These are phyloP conservation scores for Dipteronia sinensis DNA, from an alignment of 345 rosid genomes.

Conservation along the genomic window DNA sequence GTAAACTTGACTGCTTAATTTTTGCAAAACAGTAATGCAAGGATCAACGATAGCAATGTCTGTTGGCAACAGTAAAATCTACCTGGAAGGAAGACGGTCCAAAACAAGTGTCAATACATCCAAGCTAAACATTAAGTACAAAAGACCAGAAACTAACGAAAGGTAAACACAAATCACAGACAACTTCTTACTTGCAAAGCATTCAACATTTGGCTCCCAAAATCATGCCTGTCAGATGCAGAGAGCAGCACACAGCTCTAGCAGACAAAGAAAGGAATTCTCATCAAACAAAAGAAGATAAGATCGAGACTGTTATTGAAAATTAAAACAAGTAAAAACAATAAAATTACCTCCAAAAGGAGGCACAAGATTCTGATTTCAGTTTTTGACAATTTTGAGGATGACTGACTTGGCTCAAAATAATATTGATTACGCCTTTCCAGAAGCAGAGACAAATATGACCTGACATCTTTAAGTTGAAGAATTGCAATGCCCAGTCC, in stretches of 20 bases:
- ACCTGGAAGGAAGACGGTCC: conserved; percentile 52
- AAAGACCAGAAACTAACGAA: background rate
- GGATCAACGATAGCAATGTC: conserved; percentile 64
- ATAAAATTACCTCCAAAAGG: conserved; percentile 71
- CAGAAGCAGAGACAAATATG: conserved; percentile 61
- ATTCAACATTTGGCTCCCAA: conserved; percentile 54
- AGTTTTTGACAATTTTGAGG: conserved; percentile 49
- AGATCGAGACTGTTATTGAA: conserved; percentile 12
- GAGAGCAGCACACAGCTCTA: conserved; percentile 63
- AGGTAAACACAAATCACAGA: conserved; percentile 15
- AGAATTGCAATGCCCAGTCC: conserved; percentile 65
- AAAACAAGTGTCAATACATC: conserved; percentile 9
- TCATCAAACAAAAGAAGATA: conserved; percentile 12
- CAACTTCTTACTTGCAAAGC: conserved; percentile 64
- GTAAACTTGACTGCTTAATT: conserved; percentile 54
- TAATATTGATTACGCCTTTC: conserved; percentile 52
- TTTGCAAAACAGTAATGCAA: conserved; percentile 64
- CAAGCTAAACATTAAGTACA: background rate
- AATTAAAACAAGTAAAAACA: conserved; percentile 5
- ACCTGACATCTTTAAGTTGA: conserved; percentile 54
- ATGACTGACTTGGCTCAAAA: conserved; percentile 43
- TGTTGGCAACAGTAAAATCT: conserved; percentile 45
- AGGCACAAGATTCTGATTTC: conserved; percentile 76
- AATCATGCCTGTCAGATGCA: conserved; percentile 35
- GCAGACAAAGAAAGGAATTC: conserved; percentile 29